Evolutionary conservation across 2,329 filamentous ascomycete genomes (phyloP).

Genomic region (Rutstroemia sp.): DNA sequence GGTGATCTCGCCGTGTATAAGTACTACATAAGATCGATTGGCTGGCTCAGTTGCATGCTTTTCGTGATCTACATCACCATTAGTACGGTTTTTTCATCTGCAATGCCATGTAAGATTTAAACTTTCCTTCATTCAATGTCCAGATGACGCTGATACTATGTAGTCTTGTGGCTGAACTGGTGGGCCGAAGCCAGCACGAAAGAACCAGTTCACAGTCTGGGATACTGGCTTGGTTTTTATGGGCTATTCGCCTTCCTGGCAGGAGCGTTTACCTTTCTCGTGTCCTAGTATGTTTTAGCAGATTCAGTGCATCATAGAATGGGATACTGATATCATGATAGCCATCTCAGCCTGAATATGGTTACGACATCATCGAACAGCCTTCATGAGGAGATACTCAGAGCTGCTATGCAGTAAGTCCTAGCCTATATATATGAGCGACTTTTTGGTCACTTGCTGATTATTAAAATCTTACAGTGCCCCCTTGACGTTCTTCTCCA

Average conservation of each 20-base stretch:
- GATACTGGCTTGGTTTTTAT: not conserved
- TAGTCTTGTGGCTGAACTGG: not conserved
- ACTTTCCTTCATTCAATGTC: not conserved
- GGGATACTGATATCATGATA: not conserved
- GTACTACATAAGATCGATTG: conserved; percentile 1
- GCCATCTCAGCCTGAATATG: conserved; percentile 37
- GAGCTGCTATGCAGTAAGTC: conserved; percentile 32
- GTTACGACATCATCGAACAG: conserved; percentile 10
- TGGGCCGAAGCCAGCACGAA: not conserved
- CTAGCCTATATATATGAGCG: not conserved
- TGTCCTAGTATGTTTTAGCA: not conserved
- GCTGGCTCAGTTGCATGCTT: not conserved
- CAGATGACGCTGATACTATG: not conserved
- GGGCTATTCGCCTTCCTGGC: not conserved
- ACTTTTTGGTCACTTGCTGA: not conserved
- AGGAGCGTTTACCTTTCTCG: not conserved
- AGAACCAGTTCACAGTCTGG: not conserved
- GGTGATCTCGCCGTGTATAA: conserved; percentile 1
- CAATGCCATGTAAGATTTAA: not conserved
- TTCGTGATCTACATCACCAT: not conserved
- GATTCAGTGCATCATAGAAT: not conserved
- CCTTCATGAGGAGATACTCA: conserved; percentile 41
- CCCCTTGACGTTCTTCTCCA: conserved; percentile 30
- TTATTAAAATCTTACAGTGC: conserved; percentile 20
- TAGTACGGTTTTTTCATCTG: not conserved